Evolutionary conservation across 805 yeast species (phyloP), one percentile per base, ranked within the genome.

Genomic region (Komagataella kurtzmanii): DNA sequence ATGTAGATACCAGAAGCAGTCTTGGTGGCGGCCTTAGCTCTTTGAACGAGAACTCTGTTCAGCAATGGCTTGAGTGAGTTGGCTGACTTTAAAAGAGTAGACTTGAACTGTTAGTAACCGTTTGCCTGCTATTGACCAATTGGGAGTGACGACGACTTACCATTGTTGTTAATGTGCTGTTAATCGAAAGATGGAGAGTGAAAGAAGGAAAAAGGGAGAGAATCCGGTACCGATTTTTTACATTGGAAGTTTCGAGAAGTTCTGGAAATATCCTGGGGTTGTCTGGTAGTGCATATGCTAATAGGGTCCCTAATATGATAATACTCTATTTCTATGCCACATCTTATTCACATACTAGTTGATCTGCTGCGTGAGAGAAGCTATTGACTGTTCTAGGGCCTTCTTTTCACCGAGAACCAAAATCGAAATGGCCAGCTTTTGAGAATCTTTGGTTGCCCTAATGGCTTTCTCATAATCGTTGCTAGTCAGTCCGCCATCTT

Each of bases 11-110:
- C 98, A 47, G 93, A 82, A 53, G 96, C 85, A 54, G 98, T 90
- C 75, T 89, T 78, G 58, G 91, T 77, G 64, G 87, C 84, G 54
- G 96, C 95, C 77, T 88, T 89, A 65, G 85, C 72, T 71, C 97
- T 86, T 75, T 90, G 97, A 56, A 93, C 97, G 57, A 93, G 80
- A 55, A 93, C 91, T 73, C 99, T 85, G 82, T 93, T 98, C 60
- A 93, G 77, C 60, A 95, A 81, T 57, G 99, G 99, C 59, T 84
- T 83, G 65, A 93, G 84, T 54, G 88, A 79, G 72, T 88, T 85
- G 62, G 88, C 93, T 58, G 87, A 81, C 70, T 87, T 88, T 66
- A 85, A 72, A 58, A 85, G 65, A 49, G 89, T 76, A 54, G 79
- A 70, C 80, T 73, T 30, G 40, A 10, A 4, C 40, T 10, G 40